These are phyloP conservation scores for Leptographium wingfieldii DNA, from an alignment of 2,329 filamentous ascomycete species.

Conservation along the genomic window DNA sequence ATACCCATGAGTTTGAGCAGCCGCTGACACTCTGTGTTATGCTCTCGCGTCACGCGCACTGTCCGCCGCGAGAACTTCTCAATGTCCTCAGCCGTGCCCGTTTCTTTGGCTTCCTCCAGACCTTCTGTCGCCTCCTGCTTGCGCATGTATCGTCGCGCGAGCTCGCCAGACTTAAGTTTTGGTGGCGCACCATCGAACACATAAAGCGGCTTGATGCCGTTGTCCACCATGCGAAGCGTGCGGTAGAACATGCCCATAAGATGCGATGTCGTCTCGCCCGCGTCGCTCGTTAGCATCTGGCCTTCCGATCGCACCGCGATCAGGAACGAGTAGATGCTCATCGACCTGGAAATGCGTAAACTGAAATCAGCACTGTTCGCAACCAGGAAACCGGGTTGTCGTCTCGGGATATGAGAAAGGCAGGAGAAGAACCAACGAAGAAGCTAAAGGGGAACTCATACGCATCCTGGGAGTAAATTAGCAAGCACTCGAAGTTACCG, in stretches of 20 bases:
- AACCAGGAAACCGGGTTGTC: neutral
- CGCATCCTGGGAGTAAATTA: neutral
- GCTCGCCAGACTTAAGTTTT: slow-evolving; percentile 92
- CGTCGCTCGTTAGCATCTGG: slow-evolving; percentile 90
- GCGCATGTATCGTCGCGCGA: slow-evolving; percentile 90
- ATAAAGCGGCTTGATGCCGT: slow-evolving; percentile 96
- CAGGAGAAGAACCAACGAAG: no score
- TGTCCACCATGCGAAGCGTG: slow-evolving; percentile 94
- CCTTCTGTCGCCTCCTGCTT: slow-evolving; percentile 86
- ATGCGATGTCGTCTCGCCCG: slow-evolving; percentile 92
- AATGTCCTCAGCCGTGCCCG: slow-evolving; percentile 89
- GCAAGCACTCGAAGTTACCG: neutral
- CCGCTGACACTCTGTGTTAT: slow-evolving; percentile 88
- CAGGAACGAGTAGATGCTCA: slow-evolving; percentile 98
- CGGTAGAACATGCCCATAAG: slow-evolving; percentile 99
- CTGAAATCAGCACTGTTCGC: neutral
- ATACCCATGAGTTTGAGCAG: slow-evolving; percentile 92
- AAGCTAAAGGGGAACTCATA: neutral
- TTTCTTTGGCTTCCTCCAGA: slow-evolving; percentile 92
- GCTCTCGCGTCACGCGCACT: slow-evolving; percentile 88
- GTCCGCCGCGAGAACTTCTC: slow-evolving; percentile 94
- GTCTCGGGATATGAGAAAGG: neutral
- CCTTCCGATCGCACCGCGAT: slow-evolving; percentile 95
- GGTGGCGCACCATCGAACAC: slow-evolving; percentile 96
- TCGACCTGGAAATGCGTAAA: slow-evolving; percentile 47